A percentile compares a stretch with the other conserved stretches of the same genome.
Evolutionary conservation across 345 rosid species (phyloP).

Genomic region (Salix caprea): DNA sequence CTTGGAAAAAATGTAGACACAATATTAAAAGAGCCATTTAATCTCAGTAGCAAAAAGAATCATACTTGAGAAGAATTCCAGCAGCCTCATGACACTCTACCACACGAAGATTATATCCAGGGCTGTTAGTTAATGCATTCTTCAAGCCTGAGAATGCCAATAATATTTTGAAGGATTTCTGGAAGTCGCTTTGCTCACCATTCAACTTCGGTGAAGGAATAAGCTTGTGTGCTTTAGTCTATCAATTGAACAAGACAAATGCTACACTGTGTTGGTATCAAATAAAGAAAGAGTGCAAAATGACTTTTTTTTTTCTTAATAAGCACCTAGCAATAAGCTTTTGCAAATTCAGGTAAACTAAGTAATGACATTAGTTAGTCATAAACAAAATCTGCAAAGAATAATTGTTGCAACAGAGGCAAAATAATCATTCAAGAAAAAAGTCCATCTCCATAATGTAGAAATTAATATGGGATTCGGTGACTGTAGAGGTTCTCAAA

Average conservation of each 20-base stretch:
- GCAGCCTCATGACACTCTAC: conserved; percentile 95
- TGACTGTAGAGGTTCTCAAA: too few relatives aligned
- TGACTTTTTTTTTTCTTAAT: background rate
- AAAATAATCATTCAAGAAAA: background rate
- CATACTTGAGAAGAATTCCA: conserved; percentile 64
- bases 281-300: background rate
- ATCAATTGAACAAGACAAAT: conserved; percentile 29
- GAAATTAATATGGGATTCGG: too few relatives aligned
- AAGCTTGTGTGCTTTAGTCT: conserved; percentile 82
- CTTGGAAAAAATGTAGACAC: background rate
- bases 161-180: conserved; percentile 68
- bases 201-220: conserved; percentile 34
- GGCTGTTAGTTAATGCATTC: conserved; percentile 77
- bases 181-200: conserved; percentile 21
- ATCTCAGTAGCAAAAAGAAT: conserved; percentile 4
- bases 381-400: background rate
- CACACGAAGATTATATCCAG: conserved; percentile 91
- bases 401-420: background rate
- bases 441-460: too few relatives aligned
- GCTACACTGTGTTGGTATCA: conserved; percentile 17
- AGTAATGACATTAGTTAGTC: background rate
- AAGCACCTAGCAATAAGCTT: background rate
- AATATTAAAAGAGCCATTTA: background rate
- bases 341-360: background rate
- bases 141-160: conserved; percentile 93